These are phyloP conservation scores for Mycena capillaripes DNA, from an alignment of 768 basidiomycete genomes.

Conservation along the genomic window DNA sequence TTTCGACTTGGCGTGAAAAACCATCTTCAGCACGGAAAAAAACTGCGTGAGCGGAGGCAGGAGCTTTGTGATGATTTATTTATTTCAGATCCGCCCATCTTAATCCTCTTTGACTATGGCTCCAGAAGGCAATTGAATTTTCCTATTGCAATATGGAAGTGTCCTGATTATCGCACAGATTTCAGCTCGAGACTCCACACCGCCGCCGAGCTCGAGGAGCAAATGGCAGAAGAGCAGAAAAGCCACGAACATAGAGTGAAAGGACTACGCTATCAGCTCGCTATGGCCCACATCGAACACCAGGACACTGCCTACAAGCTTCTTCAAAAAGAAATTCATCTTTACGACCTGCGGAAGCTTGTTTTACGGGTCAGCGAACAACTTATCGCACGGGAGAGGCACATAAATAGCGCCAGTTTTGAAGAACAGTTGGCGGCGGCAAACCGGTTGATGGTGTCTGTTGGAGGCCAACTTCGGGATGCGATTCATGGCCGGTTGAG, in stretches of 20 bases:
- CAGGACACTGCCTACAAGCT: neutral
- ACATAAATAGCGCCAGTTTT: neutral
- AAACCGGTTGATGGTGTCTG: neutral
- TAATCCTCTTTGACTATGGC: too few relatives aligned
- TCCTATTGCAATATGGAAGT: too few relatives aligned
- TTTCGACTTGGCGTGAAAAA: neutral
- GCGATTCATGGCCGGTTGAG: neutral
- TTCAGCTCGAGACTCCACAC: too few relatives aligned
- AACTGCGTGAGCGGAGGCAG: neutral
- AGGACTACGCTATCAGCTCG: too few relatives aligned
- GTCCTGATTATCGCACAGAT: too few relatives aligned
- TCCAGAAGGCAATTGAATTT: too few relatives aligned
- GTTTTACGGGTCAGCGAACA: neutral
- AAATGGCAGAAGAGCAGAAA: too few relatives aligned
- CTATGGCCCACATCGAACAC: too few relatives aligned
- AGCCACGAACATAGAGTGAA: too few relatives aligned
- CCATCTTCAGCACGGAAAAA: neutral
- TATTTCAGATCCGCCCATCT: neutral
- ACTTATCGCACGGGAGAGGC: neutral
- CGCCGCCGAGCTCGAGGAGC: too few relatives aligned
- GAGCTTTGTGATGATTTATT: neutral
- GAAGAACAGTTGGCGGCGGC: neutral
- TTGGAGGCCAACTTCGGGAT: neutral
- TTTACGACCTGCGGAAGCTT: neutral
- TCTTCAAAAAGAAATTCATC: neutral